These are phyloP conservation scores for Exutisphaerella laricina DNA, from an alignment of 2,329 filamentous ascomycete species.

Conservation along the genomic window DNA sequence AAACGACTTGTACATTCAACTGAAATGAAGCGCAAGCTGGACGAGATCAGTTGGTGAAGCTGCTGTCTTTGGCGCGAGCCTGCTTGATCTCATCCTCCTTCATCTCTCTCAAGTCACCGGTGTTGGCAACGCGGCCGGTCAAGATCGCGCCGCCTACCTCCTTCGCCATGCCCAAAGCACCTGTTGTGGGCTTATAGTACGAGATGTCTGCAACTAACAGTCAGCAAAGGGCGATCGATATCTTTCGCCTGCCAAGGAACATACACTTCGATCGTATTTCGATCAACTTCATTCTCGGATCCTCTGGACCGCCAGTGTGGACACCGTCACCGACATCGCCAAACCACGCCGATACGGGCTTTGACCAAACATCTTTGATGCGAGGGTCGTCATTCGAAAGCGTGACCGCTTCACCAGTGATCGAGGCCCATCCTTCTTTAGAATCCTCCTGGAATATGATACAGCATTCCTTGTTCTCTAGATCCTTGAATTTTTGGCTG, in stretches of 20 bases:
- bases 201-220: slow-evolving; percentile 30
- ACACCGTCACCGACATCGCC: slow-evolving; percentile 47
- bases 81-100: slow-evolving; percentile 30
- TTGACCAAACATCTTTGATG: slow-evolving; percentile 45
- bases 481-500: slow-evolving; percentile 44
- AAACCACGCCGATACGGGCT: slow-evolving; percentile 43
- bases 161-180: slow-evolving; percentile 28
- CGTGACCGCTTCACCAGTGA: slow-evolving; percentile 41
- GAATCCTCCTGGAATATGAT: slow-evolving; percentile 46
- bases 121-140: slow-evolving; percentile 32
- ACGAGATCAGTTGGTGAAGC: slow-evolving; percentile 23
- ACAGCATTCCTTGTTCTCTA: slow-evolving; percentile 39
- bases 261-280: slow-evolving; percentile 34
- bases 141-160: slow-evolving; percentile 31
- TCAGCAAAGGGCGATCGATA: too few species aligned
- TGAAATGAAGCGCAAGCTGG: too few species aligned
- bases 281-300: slow-evolving; percentile 45
- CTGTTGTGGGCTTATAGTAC: slow-evolving; percentile 32
- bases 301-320: slow-evolving; percentile 42
- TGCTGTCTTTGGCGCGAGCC: slow-evolving; percentile 27
- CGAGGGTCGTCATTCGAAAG: slow-evolving; percentile 41
- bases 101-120: slow-evolving; percentile 32
- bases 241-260: too few species aligned
- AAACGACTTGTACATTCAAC: too few species aligned
- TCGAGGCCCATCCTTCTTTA: slow-evolving; percentile 45